Evolutionary conservation across 352 stramenopile species (phyloP), one percentile per base, ranked within the genome.

Genomic region (Phytophthora citricola): DNA sequence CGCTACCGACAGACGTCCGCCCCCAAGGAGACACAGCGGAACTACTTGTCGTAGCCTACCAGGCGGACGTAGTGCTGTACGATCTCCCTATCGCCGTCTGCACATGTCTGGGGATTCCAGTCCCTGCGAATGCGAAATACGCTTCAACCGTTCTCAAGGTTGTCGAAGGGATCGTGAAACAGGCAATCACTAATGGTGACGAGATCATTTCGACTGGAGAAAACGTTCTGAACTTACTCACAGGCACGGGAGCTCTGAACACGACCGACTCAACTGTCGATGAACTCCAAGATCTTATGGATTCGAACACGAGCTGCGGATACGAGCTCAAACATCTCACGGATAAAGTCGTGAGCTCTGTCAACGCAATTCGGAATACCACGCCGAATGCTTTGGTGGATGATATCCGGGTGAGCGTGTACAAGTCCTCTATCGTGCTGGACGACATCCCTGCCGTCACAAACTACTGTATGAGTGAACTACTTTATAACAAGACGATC

Each of bases 121-220:
- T 72, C 11, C 63, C 63, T 14, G 20, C 34, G 24, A 50, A 50
- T 0, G 49, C 51, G 15, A 50, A 68, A 22, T 72, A 57, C 43
- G 50, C 57, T 4, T 22, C 39, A 11, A 51, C n/a, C 0, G 63
- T 72, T 3, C 63, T 72, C 2, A 48, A 47, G 17, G 49, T 72
- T 22, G 63, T 72, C 6, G 63, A 72, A 54, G 63, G 63, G 4
- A 72, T 72, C 29, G 63, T 68, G 29, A 72, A 72, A 14, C 63
- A 72, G 31, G 58, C 48, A 1, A 72, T 72, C 57, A 72, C 58
- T 1, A 72, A 72, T 32, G 63, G 58, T 12, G 63, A 72, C 29
- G 58, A 63, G 20, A 72, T 68, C 20, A 61, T 72, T 11, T 72
- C 63, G 2, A 72, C 63, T 3, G 63, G 49, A 39, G 63, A 63